Conservation (phyloP, 148 eudicot genomes). For the Rheum nobile region DNA sequence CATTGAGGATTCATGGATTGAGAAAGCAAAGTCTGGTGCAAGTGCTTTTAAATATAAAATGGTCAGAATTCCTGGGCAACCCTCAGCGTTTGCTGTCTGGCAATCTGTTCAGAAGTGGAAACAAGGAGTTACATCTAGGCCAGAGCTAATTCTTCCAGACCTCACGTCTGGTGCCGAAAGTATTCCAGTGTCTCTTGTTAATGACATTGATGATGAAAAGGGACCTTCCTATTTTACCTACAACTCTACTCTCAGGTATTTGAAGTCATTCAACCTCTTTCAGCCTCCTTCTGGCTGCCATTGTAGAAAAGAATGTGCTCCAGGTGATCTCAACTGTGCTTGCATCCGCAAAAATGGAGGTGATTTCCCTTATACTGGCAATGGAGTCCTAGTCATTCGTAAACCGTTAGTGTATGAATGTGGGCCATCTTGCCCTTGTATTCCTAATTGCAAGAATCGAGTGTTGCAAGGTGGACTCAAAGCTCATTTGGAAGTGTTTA, state of each 20-base stretch:
- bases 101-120: conserved; percentile 84
- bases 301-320: conserved; percentile 58
- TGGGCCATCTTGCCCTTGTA: conserved; percentile 63
- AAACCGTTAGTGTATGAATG: conserved; percentile 66
- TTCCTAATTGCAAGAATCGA: conserved; percentile 59
- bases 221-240: conserved; percentile 85
- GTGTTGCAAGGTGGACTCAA: conserved; percentile 59
- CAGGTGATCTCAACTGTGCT: conserved; percentile 61
- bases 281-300: conserved; percentile 42
- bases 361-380: conserved; percentile 40
- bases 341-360: conserved; percentile 71
- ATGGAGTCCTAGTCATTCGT: conserved; percentile 46
- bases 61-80: conserved; percentile 65
- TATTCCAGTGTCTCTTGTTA: conserved; percentile 65
- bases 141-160: conserved; percentile 70
- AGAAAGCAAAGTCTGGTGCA: conserved; percentile 59
- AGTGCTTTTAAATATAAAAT: conserved; percentile 76
- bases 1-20: conserved; percentile 74
- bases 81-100: conserved; percentile 64
- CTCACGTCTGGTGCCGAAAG: conserved; percentile 73
- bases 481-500: conserved; percentile 70
- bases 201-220: conserved; percentile 74
- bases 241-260: conserved; percentile 26
- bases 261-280: conserved; percentile 33
- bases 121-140: conserved; percentile 41